Conservation (phyloP, 1,284 basidiomycete genomes). For the Cutaneotrichosporon cavernicola region DNA sequence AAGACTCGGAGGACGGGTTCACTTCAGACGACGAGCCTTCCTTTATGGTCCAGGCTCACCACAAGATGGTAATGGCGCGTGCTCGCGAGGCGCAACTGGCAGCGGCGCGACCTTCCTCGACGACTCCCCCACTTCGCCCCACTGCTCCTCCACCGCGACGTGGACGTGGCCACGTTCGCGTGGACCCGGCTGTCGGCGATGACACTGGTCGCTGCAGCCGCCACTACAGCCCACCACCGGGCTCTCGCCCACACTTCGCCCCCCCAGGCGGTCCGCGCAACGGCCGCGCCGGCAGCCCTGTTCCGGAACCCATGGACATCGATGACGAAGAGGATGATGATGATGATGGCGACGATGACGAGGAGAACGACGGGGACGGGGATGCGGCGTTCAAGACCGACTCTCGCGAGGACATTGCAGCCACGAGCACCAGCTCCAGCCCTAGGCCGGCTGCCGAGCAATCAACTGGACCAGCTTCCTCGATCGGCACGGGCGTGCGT, state of each 20-base stretch:
- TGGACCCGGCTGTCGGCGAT: constrained; percentile 27
- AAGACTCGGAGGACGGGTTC: constrained; percentile 42
- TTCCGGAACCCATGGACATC: constrained; percentile 30
- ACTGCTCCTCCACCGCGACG: constrained; percentile 33
- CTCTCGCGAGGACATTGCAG: neutral
- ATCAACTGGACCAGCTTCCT: neutral
- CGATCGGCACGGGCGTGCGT: constrained; percentile 22
- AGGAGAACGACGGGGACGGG: constrained; percentile 56
- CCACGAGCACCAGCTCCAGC: neutral
- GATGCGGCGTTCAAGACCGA: neutral
- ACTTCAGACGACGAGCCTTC: constrained; percentile 33
- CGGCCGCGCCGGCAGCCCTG: constrained; percentile 42
- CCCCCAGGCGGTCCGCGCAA: constrained; percentile 38
- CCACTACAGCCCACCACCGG: constrained; percentile 43
- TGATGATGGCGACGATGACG: constrained; percentile 47
- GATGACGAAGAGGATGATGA: constrained; percentile 60
- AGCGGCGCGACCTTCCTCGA: constrained; percentile 16
- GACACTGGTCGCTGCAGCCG: constrained; percentile 33
- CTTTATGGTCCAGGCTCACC: constrained; percentile 2
- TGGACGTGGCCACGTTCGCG: constrained; percentile 42
- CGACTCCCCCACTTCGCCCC: constrained; percentile 24
- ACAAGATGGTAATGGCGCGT: constrained; percentile 10
- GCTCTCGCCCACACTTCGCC: constrained; percentile 22
- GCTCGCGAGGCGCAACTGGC: constrained; percentile 10
- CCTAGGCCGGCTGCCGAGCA: neutral